phyloP scores from a whole-genome alignment of 306 rosid species.

The Lathyrus oleraceus region DNA sequence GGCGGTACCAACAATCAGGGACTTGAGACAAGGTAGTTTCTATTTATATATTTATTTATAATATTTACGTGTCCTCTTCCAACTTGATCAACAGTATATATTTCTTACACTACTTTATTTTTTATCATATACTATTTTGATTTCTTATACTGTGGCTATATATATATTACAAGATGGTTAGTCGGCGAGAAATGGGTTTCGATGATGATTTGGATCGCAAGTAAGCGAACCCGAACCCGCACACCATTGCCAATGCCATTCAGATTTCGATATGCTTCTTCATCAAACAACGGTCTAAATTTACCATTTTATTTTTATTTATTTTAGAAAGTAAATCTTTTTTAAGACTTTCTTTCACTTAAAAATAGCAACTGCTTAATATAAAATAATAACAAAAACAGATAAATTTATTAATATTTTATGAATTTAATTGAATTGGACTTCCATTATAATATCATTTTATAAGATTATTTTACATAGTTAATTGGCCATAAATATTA shows the following conservation, averaged over 20 bases:
- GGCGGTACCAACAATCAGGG: neutral
- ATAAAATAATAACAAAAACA: too few species aligned
- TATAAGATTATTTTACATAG: too few species aligned
- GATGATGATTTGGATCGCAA: conserved; percentile 13
- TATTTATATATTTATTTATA: neutral
- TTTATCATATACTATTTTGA: too few species aligned
- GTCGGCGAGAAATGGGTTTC: neutral
- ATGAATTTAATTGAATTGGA: too few species aligned
- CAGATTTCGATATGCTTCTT: neutral
- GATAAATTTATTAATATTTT: too few species aligned
- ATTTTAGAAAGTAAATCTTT: too few species aligned
- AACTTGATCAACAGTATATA: neutral
- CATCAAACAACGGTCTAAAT: neutral
- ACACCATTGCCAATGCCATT: neutral
- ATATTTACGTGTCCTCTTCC: neutral
- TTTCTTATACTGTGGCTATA: neutral
- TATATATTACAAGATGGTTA: neutral
- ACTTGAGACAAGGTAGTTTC: neutral
- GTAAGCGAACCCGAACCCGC: neutral
- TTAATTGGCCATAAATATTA: too few species aligned
- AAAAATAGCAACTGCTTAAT: too few species aligned
- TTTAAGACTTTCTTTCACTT: too few species aligned
- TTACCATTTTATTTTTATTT: too few species aligned
- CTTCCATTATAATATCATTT: too few species aligned
- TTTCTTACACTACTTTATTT: too few species aligned